phyloP scores from a whole-genome alignment of 2,329 filamentous ascomycete species.

The Beauveria bassiana region DNA sequence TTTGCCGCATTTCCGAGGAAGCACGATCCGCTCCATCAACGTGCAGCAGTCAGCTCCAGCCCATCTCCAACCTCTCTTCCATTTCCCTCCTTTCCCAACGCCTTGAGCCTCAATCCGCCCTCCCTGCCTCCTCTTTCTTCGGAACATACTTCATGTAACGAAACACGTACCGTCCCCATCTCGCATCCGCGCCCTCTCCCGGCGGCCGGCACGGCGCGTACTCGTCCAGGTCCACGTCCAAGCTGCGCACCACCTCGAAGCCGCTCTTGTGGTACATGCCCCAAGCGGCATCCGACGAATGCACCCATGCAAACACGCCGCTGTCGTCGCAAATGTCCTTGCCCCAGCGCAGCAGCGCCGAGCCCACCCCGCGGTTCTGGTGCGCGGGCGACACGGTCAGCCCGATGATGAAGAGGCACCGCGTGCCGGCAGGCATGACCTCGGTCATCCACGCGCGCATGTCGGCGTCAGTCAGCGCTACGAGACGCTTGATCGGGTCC shows the following conservation, averaged over 20 bases:
- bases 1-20: neutral
- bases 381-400: conserved; percentile 24
- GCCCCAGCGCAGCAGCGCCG: conserved; percentile 25
- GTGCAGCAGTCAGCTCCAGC: neutral
- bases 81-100: neutral
- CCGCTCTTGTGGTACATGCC: conserved; percentile 23
- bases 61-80: neutral
- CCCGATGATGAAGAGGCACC: conserved; percentile 25
- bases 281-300: conserved; percentile 25
- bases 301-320: conserved; percentile 26
- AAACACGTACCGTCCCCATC: conserved; percentile 27
- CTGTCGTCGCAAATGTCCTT: conserved; percentile 22
- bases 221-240: conserved; percentile 25
- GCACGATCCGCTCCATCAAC: neutral
- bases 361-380: conserved; percentile 25
- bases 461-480: conserved; percentile 22
- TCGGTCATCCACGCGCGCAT: conserved; percentile 23
- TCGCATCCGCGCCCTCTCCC: conserved; percentile 18
- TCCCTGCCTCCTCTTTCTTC: neutral
- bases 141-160: conserved; percentile 24
- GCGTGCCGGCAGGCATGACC: conserved; percentile 24
- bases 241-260: conserved; percentile 21
- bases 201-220: conserved; percentile 21
- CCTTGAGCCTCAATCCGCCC: neutral
- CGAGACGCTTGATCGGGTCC: conserved; percentile 23